phyloP scores from a whole-genome alignment of 179 eudicot species.

The Silene vulgaris region DNA sequence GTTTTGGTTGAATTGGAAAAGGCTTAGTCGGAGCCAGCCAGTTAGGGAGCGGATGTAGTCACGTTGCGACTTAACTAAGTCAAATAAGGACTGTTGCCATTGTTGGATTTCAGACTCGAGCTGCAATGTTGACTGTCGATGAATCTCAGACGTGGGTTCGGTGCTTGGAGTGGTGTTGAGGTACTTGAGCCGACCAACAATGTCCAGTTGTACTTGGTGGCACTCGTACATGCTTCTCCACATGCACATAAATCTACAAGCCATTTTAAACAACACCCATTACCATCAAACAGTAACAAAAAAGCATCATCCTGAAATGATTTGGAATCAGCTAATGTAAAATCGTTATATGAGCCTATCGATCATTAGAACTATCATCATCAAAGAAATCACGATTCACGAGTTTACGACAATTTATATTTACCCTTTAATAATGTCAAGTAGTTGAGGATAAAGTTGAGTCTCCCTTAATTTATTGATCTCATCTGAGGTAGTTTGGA shows the following conservation, averaged over 20 bases:
- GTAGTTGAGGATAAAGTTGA: conserved; percentile 91
- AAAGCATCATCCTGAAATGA: no score
- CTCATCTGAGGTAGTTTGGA: conserved; percentile 75
- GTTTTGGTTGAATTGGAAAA: conserved; percentile 62
- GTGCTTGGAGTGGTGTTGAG: conserved; percentile 55
- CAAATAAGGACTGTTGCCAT: conserved; percentile 78
- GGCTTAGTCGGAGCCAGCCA: conserved; percentile 94
- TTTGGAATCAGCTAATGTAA: no score
- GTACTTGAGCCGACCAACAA: conserved; percentile 84
- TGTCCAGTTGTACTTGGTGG: conserved; percentile 91
- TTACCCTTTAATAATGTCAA: conserved; percentile 81
- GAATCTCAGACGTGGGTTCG: conserved; percentile 79
- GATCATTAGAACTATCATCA: neutral
- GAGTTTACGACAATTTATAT: conserved; percentile 27
- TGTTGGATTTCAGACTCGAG: conserved; percentile 89
- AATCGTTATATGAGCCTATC: neutral
- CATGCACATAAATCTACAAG: conserved; percentile 69
- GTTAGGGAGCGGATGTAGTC: conserved; percentile 71
- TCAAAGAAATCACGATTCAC: neutral
- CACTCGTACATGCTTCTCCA: conserved; percentile 94
- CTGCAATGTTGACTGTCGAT: conserved; percentile 79
- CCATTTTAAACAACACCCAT: neutral
- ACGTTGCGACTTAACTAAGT: conserved; percentile 65
- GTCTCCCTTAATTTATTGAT: conserved; percentile 78
- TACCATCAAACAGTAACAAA: neutral